These are phyloP conservation scores for Melanogaster broomeanus DNA, from an alignment of 768 basidiomycete species.

Conservation along the genomic window DNA sequence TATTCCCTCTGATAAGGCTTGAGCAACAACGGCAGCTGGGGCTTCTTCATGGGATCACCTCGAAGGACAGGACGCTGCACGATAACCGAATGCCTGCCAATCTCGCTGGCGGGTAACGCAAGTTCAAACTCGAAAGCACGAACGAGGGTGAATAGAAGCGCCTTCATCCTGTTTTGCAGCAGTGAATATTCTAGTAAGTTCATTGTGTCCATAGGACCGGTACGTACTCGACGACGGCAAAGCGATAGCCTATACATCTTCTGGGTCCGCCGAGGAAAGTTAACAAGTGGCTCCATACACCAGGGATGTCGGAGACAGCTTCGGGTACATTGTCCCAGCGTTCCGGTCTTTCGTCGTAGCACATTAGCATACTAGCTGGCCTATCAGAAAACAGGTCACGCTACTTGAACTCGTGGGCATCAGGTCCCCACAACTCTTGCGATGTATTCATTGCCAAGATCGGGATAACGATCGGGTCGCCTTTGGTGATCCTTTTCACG, in stretches of 20 bases:
- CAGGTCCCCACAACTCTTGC: not conserved
- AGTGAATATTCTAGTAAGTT: no score
- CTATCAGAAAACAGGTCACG: not conserved
- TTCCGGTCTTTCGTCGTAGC: not conserved
- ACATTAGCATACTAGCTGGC: no score
- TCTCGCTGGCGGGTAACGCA: no score
- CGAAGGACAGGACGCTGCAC: conserved; percentile 8
- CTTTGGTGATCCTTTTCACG: conserved; percentile 39
- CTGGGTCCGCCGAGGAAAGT: not conserved
- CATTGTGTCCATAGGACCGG: no score
- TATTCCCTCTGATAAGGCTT: conserved; percentile 2
- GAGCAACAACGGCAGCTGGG: conserved; percentile 13
- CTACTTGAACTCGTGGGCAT: conserved; percentile 6
- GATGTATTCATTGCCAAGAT: conserved; percentile 12
- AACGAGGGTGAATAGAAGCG: conserved; percentile 48
- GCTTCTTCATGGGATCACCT: not conserved
- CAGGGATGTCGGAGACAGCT: not conserved
- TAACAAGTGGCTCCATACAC: not conserved
- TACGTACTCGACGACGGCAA: not conserved
- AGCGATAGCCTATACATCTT: not conserved
- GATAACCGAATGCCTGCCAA: no score
- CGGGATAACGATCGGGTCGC: conserved; percentile 48
- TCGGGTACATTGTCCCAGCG: conserved; percentile 2
- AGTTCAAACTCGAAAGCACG: conserved; percentile 39
- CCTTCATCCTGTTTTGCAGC: conserved; percentile 42